Conservation (phyloP, 495 filamentous ascomycete genomes). For the Neurospora sp. region DNA sequence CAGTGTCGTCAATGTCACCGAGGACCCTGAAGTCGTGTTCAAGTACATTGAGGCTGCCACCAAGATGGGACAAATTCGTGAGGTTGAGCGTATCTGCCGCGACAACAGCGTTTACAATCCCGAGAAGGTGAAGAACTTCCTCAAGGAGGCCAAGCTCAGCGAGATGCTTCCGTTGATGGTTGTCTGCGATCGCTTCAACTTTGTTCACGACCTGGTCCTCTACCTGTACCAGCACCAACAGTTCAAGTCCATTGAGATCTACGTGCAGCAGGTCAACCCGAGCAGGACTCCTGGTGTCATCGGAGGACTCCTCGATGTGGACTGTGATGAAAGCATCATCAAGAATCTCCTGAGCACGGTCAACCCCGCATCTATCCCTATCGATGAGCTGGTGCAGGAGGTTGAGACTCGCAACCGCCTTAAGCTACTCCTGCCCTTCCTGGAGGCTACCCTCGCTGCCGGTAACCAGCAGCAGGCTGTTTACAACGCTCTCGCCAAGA, state of each 20-base stretch:
- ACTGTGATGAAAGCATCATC: slow-evolving; percentile 93
- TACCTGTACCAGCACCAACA: slow-evolving; percentile 99
- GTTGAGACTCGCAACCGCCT: slow-evolving; percentile 92
- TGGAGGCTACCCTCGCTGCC: slow-evolving; percentile 79
- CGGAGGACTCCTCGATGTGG: slow-evolving; percentile 91
- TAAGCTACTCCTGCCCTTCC: slow-evolving; percentile 92
- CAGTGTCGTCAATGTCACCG: slow-evolving; percentile 92
- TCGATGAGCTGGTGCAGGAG: slow-evolving; percentile 90
- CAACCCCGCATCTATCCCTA: slow-evolving; percentile 75
- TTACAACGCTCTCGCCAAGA: slow-evolving; percentile 97
- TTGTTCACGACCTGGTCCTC: slow-evolving; percentile 92
- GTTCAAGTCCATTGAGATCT: slow-evolving; percentile 98
- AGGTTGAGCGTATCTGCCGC: slow-evolving; percentile 94
- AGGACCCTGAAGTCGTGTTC: slow-evolving; percentile 93
- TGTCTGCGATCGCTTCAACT: slow-evolving; percentile 97
- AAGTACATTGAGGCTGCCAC: slow-evolving; percentile 99
- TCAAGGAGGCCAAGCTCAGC: slow-evolving; percentile 87
- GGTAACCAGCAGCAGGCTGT: slow-evolving; percentile 98
- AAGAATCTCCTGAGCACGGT: slow-evolving; percentile 87
- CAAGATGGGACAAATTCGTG: slow-evolving; percentile 78
- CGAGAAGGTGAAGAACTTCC: slow-evolving; percentile 98
- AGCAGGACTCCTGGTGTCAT: slow-evolving; percentile 88
- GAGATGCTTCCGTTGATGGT: slow-evolving; percentile 96
- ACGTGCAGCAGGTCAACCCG: slow-evolving; percentile 98
- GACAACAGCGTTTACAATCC: slow-evolving; percentile 91